Evolutionary conservation across 768 basidiomycete genomes (phyloP).

Genomic region (Trametes cingulata): DNA sequence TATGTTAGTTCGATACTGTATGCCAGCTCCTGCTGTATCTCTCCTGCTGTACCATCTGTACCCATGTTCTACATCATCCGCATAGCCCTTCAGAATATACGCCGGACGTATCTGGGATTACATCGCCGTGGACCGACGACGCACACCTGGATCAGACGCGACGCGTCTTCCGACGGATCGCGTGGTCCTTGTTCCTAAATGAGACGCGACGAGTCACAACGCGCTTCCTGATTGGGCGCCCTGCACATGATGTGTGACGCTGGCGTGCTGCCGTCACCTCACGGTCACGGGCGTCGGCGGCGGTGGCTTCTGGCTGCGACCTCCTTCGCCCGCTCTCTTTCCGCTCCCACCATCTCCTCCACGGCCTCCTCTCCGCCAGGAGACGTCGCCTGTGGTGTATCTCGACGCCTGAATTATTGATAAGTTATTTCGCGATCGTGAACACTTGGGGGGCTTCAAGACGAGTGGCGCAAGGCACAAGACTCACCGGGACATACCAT

Average conservation of each 20-base stretch:
- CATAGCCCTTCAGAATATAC: no score
- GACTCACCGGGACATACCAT: not conserved
- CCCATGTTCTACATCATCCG: no score
- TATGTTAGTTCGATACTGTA: no score
- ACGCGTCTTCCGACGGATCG: not conserved
- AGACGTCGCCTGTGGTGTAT: no score
- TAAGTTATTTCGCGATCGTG: not conserved
- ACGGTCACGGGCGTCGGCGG: not conserved
- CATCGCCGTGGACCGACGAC: no score
- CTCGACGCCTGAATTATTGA: no score
- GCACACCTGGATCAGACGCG: no score
- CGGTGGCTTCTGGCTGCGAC: not conserved
- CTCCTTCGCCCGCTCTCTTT: not conserved
- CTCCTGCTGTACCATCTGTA: no score
- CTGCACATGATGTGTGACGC: constrained; percentile 15
- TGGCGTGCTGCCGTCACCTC: constrained; percentile 5
- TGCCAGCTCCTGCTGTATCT: no score
- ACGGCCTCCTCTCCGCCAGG: not conserved
- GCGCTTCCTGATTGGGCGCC: not conserved
- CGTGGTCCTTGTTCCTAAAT: no score
- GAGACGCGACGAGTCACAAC: constrained; percentile 14
- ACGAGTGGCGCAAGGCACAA: not conserved
- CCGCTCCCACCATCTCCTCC: not conserved
- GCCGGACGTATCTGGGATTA: no score
- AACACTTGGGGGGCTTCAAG: no score